Conservation (phyloP, 192 early-diverging fungal species). For the Dissophora globulifera region DNA sequence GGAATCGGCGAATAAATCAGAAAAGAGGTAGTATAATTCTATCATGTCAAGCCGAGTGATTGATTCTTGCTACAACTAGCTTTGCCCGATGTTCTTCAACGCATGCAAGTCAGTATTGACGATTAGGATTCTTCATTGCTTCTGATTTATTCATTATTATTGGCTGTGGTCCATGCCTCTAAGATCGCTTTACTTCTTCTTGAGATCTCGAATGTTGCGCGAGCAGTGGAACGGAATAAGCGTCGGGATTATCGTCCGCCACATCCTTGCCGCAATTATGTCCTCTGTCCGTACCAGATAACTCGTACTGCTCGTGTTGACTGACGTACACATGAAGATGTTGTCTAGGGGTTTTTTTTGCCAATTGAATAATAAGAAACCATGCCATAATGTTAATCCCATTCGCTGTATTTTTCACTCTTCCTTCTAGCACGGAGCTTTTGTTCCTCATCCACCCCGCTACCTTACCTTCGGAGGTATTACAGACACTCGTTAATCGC, state of each 20-base stretch:
- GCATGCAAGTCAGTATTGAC: no score
- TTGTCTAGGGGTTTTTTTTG: constrained; percentile 12
- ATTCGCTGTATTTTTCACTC: no score
- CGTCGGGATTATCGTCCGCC: constrained; percentile 41
- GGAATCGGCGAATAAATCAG: no score
- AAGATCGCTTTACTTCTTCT: constrained; percentile 2
- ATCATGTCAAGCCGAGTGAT: no score
- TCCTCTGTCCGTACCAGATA: constrained; percentile 46
- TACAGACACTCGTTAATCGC: constrained; percentile 36
- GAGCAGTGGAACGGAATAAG: constrained; percentile 49
- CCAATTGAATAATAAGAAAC: not conserved
- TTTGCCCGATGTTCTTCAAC: no score
- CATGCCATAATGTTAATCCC: no score
- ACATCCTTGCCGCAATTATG: constrained; percentile 41
- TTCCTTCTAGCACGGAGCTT: not conserved
- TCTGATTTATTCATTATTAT: not conserved
- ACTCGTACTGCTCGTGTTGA: constrained; percentile 43
- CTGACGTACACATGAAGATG: constrained; percentile 37
- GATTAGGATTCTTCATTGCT: not conserved
- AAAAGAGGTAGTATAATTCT: no score
- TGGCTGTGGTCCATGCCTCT: not conserved
- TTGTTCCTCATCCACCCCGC: not conserved
- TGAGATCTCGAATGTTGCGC: constrained; percentile 21
- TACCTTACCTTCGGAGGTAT: constrained; percentile 35
- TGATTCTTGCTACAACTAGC: no score